These are phyloP conservation scores for Microcos paniculata DNA, from an alignment of 345 rosid genomes.

Conservation along the genomic window DNA sequence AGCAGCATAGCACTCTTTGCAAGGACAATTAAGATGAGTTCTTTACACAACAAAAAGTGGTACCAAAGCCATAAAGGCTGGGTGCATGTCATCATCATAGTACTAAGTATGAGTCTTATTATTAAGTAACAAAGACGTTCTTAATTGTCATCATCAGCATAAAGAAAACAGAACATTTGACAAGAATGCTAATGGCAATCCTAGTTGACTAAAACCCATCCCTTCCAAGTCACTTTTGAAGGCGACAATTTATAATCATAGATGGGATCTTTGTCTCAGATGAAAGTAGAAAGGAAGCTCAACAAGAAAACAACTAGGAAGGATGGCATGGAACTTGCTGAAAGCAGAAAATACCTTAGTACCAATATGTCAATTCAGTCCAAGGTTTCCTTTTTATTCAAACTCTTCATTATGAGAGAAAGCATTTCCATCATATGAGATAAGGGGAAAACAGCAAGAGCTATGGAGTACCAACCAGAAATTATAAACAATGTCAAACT, in stretches of 20 bases:
- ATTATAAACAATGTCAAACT: neutral
- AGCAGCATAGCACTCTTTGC: neutral
- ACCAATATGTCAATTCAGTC: too few relatives aligned
- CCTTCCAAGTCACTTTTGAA: neutral
- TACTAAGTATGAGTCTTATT: neutral
- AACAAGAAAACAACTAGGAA: neutral
- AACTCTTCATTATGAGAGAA: too few relatives aligned
- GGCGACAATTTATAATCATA: neutral
- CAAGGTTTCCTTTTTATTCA: too few relatives aligned
- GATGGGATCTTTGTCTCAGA: neutral
- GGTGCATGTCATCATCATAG: neutral
- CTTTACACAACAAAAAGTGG: neutral
- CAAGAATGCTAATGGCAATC: neutral
- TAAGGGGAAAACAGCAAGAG: neutral
- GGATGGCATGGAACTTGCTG: neutral
- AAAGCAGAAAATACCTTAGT: too few relatives aligned
- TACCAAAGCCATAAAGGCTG: neutral
- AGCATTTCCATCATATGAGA: neutral
- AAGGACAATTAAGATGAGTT: neutral
- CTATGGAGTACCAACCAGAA: neutral
- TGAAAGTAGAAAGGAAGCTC: neutral
- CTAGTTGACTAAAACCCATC: neutral
- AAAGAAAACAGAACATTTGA: neutral
- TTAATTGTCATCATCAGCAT: neutral
- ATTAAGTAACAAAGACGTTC: neutral